Conservation (phyloP, 768 basidiomycete genomes). For the Boletus rufocinnamomeus region DNA sequence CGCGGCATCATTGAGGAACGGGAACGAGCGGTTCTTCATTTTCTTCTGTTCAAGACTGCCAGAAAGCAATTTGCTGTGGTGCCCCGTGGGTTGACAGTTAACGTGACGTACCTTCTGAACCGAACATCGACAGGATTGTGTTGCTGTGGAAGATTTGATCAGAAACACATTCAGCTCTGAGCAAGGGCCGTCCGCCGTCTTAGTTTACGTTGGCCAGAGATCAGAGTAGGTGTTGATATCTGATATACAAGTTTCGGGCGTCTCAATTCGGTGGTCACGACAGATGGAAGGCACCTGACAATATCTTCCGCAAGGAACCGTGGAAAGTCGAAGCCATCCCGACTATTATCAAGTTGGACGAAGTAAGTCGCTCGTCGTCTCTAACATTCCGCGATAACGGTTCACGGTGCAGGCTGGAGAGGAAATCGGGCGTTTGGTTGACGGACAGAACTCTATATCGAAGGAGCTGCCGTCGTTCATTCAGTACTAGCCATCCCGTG, state of each 20-base stretch:
- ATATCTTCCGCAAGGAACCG: slow-evolving; percentile 60
- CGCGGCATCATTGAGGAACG: slow-evolving; percentile 38
- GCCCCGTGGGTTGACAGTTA: slow-evolving; percentile 51
- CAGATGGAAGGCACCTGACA: slow-evolving; percentile 68
- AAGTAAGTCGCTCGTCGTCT: slow-evolving; percentile 45
- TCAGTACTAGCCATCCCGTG: slow-evolving; percentile 12
- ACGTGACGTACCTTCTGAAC: slow-evolving; percentile 10
- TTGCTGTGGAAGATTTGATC: slow-evolving; percentile 57
- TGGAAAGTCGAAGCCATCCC: slow-evolving; percentile 64
- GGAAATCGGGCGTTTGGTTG: slow-evolving; percentile 34
- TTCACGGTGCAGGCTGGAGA: slow-evolving; percentile 22
- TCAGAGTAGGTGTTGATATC: slow-evolving; percentile 49
- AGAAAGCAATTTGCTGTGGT: slow-evolving; percentile 58
- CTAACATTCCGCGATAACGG: background rate
- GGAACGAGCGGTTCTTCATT: slow-evolving; percentile 57
- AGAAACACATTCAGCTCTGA: slow-evolving; percentile 48
- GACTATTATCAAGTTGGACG: slow-evolving; percentile 60
- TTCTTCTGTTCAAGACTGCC: slow-evolving; percentile 70
- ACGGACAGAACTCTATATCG: slow-evolving; percentile 27
- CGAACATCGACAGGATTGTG: slow-evolving; percentile 57
- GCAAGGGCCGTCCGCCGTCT: slow-evolving; percentile 51
- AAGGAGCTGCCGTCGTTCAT: slow-evolving; percentile 25
- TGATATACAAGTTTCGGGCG: background rate
- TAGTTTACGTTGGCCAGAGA: slow-evolving; percentile 71
- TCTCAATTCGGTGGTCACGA: slow-evolving; percentile 1